Conservation (phyloP, 148 eudicot genomes). For the Agrostemma githago region DNA sequence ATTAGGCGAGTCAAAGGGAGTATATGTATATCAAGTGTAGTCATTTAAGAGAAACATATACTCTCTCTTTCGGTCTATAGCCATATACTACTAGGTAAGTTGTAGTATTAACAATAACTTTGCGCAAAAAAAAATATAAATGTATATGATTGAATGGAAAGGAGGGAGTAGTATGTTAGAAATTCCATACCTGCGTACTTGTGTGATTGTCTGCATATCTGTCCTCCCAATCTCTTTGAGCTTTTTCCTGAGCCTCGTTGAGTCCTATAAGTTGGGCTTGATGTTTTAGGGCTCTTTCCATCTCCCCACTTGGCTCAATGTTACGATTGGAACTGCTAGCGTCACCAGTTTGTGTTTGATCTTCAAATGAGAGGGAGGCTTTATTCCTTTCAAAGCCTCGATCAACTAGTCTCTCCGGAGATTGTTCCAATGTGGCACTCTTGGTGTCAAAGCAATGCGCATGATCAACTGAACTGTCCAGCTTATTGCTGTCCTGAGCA, state of each 20-base stretch:
- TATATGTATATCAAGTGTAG: neutral
- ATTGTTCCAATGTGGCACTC: conserved; percentile 23
- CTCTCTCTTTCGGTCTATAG: neutral
- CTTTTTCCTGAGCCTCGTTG: conserved; percentile 74
- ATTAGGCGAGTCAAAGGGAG: too few relatives aligned
- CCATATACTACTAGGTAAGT: neutral
- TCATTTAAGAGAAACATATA: neutral
- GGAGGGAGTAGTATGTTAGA: neutral
- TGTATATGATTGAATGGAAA: too few relatives aligned
- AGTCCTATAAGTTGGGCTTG: conserved; percentile 65
- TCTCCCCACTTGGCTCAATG: conserved; percentile 35
- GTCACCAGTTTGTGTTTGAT: conserved; percentile 24
- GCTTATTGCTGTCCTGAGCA: conserved; percentile 21
- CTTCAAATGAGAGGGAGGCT: conserved; percentile 22
- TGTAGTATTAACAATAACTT: too few relatives aligned
- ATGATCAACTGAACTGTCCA: conserved; percentile 27
- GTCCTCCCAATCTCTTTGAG: conserved; percentile 93
- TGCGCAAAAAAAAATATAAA: too few relatives aligned
- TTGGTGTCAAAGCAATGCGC: conserved; percentile 28
- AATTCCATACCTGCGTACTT: conserved; percentile 45
- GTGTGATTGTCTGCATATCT: conserved; percentile 55
- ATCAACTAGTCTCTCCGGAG: conserved; percentile 23
- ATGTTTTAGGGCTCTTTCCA: conserved; percentile 70
- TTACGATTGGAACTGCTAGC: conserved; percentile 20
- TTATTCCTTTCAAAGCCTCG: conserved; percentile 20